A percentile compares a stretch with the other conserved stretches of the same genome.
These are phyloP conservation scores for Geotrichum fermentans DNA, from an alignment of 1,139 yeast genomes.

Conservation along the genomic window DNA sequence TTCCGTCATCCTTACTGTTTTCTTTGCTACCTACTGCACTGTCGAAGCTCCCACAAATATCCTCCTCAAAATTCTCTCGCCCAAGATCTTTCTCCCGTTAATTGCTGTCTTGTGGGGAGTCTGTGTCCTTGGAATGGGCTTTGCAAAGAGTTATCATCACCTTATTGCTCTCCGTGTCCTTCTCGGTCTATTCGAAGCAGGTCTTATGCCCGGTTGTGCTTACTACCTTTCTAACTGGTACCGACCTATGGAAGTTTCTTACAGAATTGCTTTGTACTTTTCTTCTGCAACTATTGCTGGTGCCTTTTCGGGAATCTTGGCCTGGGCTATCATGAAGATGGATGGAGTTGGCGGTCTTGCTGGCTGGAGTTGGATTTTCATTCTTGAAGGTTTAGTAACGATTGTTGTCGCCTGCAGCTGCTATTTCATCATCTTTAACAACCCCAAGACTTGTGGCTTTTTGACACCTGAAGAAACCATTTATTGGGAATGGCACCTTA, in stretches of 20 bases:
- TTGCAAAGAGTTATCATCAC: slow-evolving; percentile 36
- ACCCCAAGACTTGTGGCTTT: slow-evolving; percentile 9
- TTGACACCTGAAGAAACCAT: slow-evolving; percentile 11
- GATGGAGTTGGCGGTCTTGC: slow-evolving; percentile 35
- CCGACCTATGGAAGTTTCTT: slow-evolving; percentile 36
- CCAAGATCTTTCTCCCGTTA: slow-evolving; percentile 47
- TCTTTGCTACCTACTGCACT: slow-evolving; percentile 58
- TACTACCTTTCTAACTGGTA: slow-evolving; percentile 35
- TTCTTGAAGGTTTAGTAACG: slow-evolving; percentile 39
- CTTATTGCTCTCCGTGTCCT: slow-evolving; percentile 29
- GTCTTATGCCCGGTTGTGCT: slow-evolving; percentile 34
- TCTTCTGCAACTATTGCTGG: slow-evolving; percentile 41
- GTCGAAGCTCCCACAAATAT: slow-evolving; percentile 57
- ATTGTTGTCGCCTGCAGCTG: slow-evolving; percentile 43
- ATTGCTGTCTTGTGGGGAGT: slow-evolving; percentile 56
- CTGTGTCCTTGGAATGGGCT: slow-evolving; percentile 57
- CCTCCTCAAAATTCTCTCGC: slow-evolving; percentile 40
- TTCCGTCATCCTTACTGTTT: slow-evolving; percentile 52
- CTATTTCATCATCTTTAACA: slow-evolving; percentile 14
- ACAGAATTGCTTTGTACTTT: slow-evolving; percentile 55
- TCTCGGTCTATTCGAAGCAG: slow-evolving; percentile 36
- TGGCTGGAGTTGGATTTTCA: slow-evolving; percentile 40
- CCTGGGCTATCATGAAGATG: slow-evolving; percentile 38
- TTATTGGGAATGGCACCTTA: slow-evolving; percentile 19
- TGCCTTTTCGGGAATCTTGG: slow-evolving; percentile 36